phyloP scores from a whole-genome alignment of 208 protist species.

The Acanthamoeba rhysodes region DNA sequence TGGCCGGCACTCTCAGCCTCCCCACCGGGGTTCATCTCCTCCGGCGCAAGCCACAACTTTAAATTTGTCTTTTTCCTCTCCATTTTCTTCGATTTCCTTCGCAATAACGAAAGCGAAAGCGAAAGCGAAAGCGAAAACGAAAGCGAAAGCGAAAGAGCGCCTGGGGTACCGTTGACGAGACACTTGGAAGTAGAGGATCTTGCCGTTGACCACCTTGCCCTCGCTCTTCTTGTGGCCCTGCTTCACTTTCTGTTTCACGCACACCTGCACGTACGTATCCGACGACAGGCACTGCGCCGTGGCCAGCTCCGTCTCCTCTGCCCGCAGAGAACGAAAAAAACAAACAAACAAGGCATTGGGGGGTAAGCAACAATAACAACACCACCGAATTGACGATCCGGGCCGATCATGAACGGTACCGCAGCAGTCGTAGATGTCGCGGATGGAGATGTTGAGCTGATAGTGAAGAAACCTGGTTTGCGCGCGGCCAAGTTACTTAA shows the following conservation, averaged over 20 bases:
- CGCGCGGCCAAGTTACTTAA: not conserved
- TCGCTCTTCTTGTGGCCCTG: not conserved
- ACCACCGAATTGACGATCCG: not conserved
- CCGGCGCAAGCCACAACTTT: not conserved
- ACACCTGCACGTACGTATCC: constrained; percentile 31
- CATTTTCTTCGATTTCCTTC: not conserved
- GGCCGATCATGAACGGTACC: not conserved
- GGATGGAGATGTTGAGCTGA: constrained; percentile 58
- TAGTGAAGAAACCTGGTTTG: not conserved
- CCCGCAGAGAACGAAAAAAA: not conserved
- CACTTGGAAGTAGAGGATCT: constrained; percentile 27
- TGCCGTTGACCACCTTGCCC: constrained; percentile 5
- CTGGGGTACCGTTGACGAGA: not conserved
- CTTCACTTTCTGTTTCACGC: constrained; percentile 10
- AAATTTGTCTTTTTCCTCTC: not conserved
- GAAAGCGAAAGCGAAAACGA: too few species aligned
- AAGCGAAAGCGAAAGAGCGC: not conserved
- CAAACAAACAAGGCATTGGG: not conserved
- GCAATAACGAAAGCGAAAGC: too few species aligned
- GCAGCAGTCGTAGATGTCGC: constrained; percentile 49
- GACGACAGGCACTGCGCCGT: constrained; percentile 1
- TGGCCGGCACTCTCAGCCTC: not conserved
- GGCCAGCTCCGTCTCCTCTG: not conserved
- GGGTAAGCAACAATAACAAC: not conserved
- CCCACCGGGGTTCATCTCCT: not conserved